Base-by-base conservation (phyloP, 1,284 basidiomycete genomes). In the Sutorius eximius region DNA sequence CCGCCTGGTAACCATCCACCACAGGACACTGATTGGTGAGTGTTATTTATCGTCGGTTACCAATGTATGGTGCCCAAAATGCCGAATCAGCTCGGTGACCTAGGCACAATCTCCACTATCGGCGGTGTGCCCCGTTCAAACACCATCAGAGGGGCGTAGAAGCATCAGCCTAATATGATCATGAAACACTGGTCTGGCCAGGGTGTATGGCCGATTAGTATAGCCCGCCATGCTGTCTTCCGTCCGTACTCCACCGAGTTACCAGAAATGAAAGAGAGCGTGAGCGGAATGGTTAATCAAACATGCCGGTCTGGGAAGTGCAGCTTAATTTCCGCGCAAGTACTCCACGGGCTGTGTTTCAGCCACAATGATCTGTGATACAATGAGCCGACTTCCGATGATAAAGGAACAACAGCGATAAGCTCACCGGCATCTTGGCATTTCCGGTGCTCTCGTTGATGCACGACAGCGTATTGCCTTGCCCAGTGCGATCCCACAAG, bases 281-380 rank as follows among this genome's bases (percentile, higher is more conserved):
- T 30, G 24, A 20, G 24, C 15, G 41, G 20, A 8, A 8, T 12
- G 10, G 16, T 32, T 11, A 38, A 16, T 24, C 13, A 45, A 18
- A 48, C 13, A 11, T 47, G 5, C 1, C 22, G 22, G 9, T 33
- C 49, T 34, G 37, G 18, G 33, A 18, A 18, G 30, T 10, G 22
- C n/a, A n/a, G 24, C n/a, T 5, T 57, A 52, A 56, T 58, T 45
- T 53, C 55, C 54, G 32, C 27, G 16, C 42, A 36, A 22, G 40
- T 32, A 30, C 29, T 22, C 1, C 22, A 24, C 22, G 12, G 16
- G 24, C 9, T 46, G 22, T 3, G n/a, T 18, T n/a, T 13, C 27
- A 18, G 11, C 11, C 12, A 18, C 11, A 16, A 40, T 40, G 20
- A 13, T 38, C 15, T 6, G 7, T 34, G 15, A 15, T 34, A 34